These are phyloP conservation scores for Backusella psychrophila DNA, from an alignment of 192 early-diverging fungal genomes.

Conservation along the genomic window DNA sequence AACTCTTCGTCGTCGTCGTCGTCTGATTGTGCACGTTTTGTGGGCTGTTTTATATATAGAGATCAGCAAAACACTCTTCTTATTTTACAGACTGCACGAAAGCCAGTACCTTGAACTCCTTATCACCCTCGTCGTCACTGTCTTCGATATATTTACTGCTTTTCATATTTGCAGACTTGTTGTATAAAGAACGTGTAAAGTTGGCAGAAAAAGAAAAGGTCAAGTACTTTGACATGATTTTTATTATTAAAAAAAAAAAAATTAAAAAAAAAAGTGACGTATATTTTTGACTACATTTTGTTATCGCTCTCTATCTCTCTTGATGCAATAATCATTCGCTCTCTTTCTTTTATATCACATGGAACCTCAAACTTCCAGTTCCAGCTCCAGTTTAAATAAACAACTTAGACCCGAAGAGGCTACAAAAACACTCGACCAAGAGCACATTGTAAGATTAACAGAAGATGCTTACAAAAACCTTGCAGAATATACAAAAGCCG, in stretches of 20 bases:
- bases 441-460: constrained; percentile 30
- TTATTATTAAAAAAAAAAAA: background rate
- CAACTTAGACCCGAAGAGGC: constrained; percentile 21
- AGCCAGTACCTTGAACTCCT: background rate
- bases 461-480: constrained; percentile 31
- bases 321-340: background rate
- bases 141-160: constrained; percentile 13
- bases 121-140: constrained; percentile 9
- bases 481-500: constrained; percentile 30
- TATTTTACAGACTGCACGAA: background rate
- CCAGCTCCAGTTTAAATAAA: background rate
- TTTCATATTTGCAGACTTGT: background rate
- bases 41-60: background rate
- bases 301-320: too few relatives aligned
- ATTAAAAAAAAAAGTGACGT: background rate
- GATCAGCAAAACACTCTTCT: background rate
- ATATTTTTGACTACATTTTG: background rate
- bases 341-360: background rate
- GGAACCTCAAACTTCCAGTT: background rate
- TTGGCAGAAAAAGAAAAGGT: background rate
- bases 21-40: background rate
- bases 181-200: background rate
- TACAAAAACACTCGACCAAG: constrained; percentile 17
- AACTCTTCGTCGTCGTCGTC: background rate
- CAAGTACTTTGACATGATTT: background rate